A percentile compares a stretch with the other conserved stretches of the same genome.
Evolutionary conservation across 2,329 filamentous ascomycete genomes (phyloP).

Genomic region (Mycosphaerella sp.): DNA sequence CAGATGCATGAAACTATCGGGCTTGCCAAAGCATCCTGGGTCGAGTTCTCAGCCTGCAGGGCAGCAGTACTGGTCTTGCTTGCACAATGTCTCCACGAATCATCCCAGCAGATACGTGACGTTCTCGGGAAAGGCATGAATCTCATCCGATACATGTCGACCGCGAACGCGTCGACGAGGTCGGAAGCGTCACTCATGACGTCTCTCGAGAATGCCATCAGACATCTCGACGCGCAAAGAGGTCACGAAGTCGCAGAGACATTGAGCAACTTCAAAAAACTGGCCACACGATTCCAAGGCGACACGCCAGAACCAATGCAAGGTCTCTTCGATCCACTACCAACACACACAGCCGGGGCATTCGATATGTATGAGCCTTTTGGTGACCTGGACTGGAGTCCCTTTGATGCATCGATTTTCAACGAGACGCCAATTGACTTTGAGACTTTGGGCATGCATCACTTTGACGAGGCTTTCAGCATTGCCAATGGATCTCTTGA

Average conservation of each 20-base stretch:
- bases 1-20: slow-evolving; percentile 26
- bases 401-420: slow-evolving; percentile 13
- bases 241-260: slow-evolving; percentile 12
- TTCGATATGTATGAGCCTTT: slow-evolving; percentile 11
- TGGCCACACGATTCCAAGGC: slow-evolving; percentile 12
- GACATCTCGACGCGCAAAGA: slow-evolving; percentile 9
- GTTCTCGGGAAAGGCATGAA: slow-evolving; percentile 27
- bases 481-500: slow-evolving; percentile 11
- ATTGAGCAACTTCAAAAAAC: slow-evolving; percentile 15
- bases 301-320: slow-evolving; percentile 4
- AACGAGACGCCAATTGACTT: slow-evolving; percentile 16
- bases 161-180: slow-evolving; percentile 30
- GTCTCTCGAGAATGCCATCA: slow-evolving; percentile 26
- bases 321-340: slow-evolving; percentile 1
- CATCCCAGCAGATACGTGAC: slow-evolving; percentile 23
- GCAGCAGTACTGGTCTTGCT: slow-evolving; percentile 34
- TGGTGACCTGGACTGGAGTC: slow-evolving; percentile 14
- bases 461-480: slow-evolving; percentile 18
- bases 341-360: slow-evolving; percentile 1
- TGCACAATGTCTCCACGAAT: slow-evolving; percentile 31
- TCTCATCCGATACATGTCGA: slow-evolving; percentile 33
- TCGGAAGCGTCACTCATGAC: slow-evolving; percentile 34
- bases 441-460: slow-evolving; percentile 11
- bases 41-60: slow-evolving; percentile 36
- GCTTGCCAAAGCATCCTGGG: slow-evolving; percentile 33